phyloP scores from a whole-genome alignment of 306 rosid genomes.

The Vachellia collinsii region DNA sequence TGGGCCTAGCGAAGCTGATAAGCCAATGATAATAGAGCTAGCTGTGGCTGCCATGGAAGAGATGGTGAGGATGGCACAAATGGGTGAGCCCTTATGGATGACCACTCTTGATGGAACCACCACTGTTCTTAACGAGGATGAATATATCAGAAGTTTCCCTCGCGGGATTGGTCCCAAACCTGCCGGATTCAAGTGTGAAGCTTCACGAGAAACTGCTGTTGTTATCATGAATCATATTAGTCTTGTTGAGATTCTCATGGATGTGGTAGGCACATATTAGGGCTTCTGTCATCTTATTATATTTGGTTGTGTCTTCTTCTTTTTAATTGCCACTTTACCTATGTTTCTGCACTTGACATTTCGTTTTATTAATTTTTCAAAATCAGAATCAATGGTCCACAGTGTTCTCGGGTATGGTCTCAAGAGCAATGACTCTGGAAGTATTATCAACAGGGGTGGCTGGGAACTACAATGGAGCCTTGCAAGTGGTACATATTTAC shows the following conservation, averaged over 20 bases:
- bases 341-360: neutral
- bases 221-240: conserved; percentile 90
- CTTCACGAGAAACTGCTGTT: conserved; percentile 81
- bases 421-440: conserved; percentile 93
- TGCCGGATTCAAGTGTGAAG: conserved; percentile 77
- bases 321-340: neutral
- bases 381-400: conserved; percentile 86
- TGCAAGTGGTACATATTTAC: conserved; percentile 83
- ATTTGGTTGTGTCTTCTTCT: neutral
- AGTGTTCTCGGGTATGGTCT: conserved; percentile 84
- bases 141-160: conserved; percentile 80
- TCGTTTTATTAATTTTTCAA: neutral
- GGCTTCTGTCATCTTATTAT: neutral
- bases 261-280: conserved; percentile 54
- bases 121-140: conserved; percentile 74
- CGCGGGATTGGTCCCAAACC: conserved; percentile 84
- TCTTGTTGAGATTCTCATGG: conserved; percentile 96
- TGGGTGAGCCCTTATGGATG: conserved; percentile 94
- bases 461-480: conserved; percentile 92
- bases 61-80: conserved; percentile 82
- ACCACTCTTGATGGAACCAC: conserved; percentile 65
- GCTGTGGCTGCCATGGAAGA: conserved; percentile 99
- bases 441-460: conserved; percentile 95
- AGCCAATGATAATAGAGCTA: conserved; percentile 84
- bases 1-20: conserved; percentile 78